Conservation (phyloP, 257 asterid species). For the Linderniella brevidens region DNA sequence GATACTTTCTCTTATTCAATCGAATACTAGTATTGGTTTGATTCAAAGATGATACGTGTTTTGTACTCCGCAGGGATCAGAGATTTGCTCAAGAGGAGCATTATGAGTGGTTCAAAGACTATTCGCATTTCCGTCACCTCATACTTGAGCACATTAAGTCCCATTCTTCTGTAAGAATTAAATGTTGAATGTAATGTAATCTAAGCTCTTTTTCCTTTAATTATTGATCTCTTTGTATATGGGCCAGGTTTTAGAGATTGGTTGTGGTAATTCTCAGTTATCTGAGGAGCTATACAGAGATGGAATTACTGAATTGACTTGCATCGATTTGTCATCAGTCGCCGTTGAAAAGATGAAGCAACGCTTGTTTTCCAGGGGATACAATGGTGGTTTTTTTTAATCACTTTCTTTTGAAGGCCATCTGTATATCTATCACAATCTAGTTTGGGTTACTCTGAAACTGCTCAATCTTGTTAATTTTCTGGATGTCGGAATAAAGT, state of each 20-base stretch:
- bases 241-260: conserved; percentile 74
- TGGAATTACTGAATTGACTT: conserved; percentile 67
- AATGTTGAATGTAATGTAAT: background rate
- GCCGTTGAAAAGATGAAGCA: conserved; percentile 79
- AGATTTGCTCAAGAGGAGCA: conserved; percentile 86
- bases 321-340: conserved; percentile 80
- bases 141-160: conserved; percentile 46
- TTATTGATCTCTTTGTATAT: background rate
- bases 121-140: conserved; percentile 65
- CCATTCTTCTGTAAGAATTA: conserved; percentile 36
- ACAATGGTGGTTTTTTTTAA: conserved; percentile 24
- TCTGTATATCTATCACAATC: too few species aligned
- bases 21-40: too few species aligned
- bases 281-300: conserved; percentile 64
- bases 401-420: background rate
- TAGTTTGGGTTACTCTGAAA: too few species aligned
- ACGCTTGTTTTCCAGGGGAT: conserved; percentile 61
- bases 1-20: conserved; percentile 5
- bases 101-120: conserved; percentile 94
- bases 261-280: conserved; percentile 92
- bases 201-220: background rate
- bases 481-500: too few species aligned
- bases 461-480: too few species aligned
- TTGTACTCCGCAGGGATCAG: conserved; percentile 35
- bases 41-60: background rate